A percentile compares a stretch with the other conserved stretches of the same genome.
These are phyloP conservation scores for Friedmanniomyces simplex DNA, from an alignment of 495 filamentous ascomycete genomes.

Conservation along the genomic window DNA sequence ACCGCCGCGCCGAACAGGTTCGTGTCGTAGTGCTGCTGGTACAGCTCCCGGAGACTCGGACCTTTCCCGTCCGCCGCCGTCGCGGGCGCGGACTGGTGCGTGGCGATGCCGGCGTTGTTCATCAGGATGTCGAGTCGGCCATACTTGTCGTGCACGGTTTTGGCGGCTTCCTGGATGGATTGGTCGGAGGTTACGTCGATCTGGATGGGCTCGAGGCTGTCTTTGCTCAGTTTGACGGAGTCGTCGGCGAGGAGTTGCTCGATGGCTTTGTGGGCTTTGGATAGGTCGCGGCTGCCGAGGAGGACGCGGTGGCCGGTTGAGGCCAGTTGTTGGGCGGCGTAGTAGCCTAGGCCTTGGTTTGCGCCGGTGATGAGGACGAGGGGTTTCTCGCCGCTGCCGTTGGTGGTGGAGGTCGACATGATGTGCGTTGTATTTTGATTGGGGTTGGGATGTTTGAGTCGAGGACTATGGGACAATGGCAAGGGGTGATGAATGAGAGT, in stretches of 20 bases:
- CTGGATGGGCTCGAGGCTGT: slow-evolving; percentile 12
- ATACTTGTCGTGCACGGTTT: slow-evolving; percentile 7
- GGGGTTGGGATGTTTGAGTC: too few species aligned
- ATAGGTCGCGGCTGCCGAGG: slow-evolving; percentile 13
- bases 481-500: too few species aligned
- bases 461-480: too few species aligned
- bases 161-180: slow-evolving; percentile 8
- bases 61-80: slow-evolving; percentile 35
- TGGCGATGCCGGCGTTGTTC: slow-evolving; percentile 32
- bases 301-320: slow-evolving; percentile 13
- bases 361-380: slow-evolving; percentile 25
- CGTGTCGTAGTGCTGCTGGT: slow-evolving; percentile 28
- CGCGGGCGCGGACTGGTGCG: slow-evolving; percentile 20
- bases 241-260: slow-evolving; percentile 1
- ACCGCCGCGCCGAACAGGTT: slow-evolving; percentile 34
- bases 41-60: slow-evolving; percentile 22
- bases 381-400: not conserved
- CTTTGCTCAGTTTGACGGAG: slow-evolving; percentile 3
- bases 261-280: slow-evolving; percentile 13
- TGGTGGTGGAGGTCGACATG: slow-evolving; percentile 19
- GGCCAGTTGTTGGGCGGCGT: slow-evolving; percentile 12
- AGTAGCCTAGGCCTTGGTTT: slow-evolving; percentile 23
- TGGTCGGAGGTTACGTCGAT: slow-evolving; percentile 14
- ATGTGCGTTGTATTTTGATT: not conserved
- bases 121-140: slow-evolving; percentile 25